These are phyloP conservation scores for Fusarium bulbicola DNA, from an alignment of 2,329 filamentous ascomycete genomes.

Conservation along the genomic window DNA sequence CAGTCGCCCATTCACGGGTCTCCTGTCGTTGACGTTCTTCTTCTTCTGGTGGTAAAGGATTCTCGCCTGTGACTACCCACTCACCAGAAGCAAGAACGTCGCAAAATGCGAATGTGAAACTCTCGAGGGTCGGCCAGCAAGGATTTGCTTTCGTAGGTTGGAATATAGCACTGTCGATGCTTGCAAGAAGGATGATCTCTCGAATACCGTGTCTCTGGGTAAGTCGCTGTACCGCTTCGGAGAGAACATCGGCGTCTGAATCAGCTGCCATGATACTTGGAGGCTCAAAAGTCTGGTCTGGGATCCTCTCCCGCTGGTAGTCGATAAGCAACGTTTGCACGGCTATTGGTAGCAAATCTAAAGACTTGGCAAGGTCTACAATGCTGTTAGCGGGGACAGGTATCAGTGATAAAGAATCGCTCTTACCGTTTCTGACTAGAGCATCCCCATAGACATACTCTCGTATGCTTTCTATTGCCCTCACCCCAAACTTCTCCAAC, in stretches of 20 bases:
- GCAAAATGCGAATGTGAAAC: neutral
- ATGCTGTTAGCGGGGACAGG: too few relatives aligned
- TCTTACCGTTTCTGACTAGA: too few relatives aligned
- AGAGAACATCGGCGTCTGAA: neutral
- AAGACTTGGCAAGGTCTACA: too few relatives aligned
- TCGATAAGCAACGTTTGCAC: neutral
- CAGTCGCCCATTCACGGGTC: too few relatives aligned
- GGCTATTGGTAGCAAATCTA: too few relatives aligned
- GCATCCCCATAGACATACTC: too few relatives aligned
- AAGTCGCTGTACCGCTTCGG: neutral
- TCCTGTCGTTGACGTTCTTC: too few relatives aligned
- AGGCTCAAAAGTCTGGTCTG: neutral
- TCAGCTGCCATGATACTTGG: too few relatives aligned
- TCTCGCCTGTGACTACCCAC: neutral
- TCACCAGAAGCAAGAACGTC: neutral
- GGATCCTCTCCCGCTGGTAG: neutral
- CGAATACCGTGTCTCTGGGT: neutral
- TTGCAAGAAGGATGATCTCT: neutral
- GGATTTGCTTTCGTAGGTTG: neutral
- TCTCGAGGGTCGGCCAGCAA: neutral
- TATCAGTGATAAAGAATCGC: too few relatives aligned
- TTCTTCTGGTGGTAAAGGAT: neutral
- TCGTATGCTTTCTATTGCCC: too few relatives aligned
- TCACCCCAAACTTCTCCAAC: too few relatives aligned
- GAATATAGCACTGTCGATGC: neutral